Conservation (phyloP, 257 asterid species). For the Solanum sejunctum region DNA sequence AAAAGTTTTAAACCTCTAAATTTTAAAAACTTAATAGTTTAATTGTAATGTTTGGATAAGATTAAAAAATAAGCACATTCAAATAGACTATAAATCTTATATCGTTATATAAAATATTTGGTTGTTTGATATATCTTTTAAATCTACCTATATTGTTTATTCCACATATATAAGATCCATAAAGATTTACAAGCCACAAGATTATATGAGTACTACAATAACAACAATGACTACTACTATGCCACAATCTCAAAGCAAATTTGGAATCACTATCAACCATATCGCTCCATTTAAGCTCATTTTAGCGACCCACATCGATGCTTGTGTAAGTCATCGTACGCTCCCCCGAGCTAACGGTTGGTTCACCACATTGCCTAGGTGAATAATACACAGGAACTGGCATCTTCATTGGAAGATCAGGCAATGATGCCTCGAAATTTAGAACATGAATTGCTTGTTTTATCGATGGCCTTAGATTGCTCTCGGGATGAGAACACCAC, state of each 20-base stretch:
- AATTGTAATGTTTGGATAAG: too few species aligned
- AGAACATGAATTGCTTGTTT: slow-evolving; percentile 29
- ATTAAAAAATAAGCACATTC: too few species aligned
- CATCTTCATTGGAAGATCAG: slow-evolving; percentile 15
- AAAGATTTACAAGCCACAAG: neutral
- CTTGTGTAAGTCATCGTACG: slow-evolving; percentile 12
- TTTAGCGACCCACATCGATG: slow-evolving; percentile 16
- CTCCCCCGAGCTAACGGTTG: slow-evolving; percentile 3
- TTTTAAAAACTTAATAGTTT: too few species aligned
- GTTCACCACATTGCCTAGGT: neutral
- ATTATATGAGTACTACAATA: neutral
- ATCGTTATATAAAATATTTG: neutral
- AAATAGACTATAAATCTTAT: too few species aligned
- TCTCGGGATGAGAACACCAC: slow-evolving; percentile 25
- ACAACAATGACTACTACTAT: neutral
- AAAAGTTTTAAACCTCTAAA: too few species aligned
- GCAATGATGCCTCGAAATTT: slow-evolving; percentile 16
- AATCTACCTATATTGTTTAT: neutral
- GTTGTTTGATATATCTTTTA: neutral
- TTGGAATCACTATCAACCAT: neutral
- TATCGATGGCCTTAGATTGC: slow-evolving; percentile 20
- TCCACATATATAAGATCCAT: neutral
- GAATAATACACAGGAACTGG: slow-evolving; percentile 15
- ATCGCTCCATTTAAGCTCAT: neutral
- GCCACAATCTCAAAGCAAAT: neutral